A percentile compares a stretch with the other conserved stretches of the same genome.
Evolutionary conservation across 2,329 filamentous ascomycete genomes (phyloP).

Genomic region (Colletotrichum sp.): DNA sequence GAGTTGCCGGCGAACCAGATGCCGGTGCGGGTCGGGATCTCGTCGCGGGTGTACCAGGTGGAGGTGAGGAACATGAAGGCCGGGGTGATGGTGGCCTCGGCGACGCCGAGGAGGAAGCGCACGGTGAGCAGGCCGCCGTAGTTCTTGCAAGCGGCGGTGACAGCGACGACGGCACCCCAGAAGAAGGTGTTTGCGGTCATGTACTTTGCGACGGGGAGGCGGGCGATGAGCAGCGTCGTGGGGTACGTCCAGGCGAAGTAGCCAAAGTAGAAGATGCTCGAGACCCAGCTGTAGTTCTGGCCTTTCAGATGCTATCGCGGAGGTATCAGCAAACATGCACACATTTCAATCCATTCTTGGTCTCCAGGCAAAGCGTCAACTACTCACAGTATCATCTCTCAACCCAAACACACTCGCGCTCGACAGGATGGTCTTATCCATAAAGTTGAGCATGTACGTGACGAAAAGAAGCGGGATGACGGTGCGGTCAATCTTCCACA

Average conservation of each 20-base stretch:
- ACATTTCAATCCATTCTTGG: too few relatives aligned
- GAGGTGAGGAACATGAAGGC: slow-evolving; percentile 61
- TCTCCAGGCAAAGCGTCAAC: background rate
- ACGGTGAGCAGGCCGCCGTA: slow-evolving; percentile 55
- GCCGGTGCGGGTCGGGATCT: slow-evolving; percentile 58
- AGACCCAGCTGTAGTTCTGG: slow-evolving; percentile 57
- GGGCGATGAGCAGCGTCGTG: slow-evolving; percentile 52
- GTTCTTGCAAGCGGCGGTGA: slow-evolving; percentile 50
- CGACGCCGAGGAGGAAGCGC: slow-evolving; percentile 59
- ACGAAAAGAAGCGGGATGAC: slow-evolving; percentile 62
- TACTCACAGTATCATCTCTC: slow-evolving; percentile 47
- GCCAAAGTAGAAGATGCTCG: slow-evolving; percentile 42
- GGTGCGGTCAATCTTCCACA: slow-evolving; percentile 61
- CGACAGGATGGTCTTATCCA: slow-evolving; percentile 65
- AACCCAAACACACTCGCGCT: slow-evolving; percentile 63
- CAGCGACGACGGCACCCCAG: slow-evolving; percentile 53
- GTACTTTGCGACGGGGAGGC: slow-evolving; percentile 52
- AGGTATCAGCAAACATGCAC: slow-evolving; percentile 33
- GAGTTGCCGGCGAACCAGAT: slow-evolving; percentile 62
- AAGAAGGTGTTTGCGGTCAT: slow-evolving; percentile 52
- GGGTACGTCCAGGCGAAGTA: slow-evolving; percentile 57
- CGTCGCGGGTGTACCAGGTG: slow-evolving; percentile 62
- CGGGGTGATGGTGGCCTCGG: slow-evolving; percentile 60
- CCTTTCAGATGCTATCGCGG: slow-evolving; percentile 53
- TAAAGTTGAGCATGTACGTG: slow-evolving; percentile 65